A percentile compares a stretch with the other conserved stretches of the same genome.
phyloP scores from a whole-genome alignment of 768 basidiomycete species.

The Podaxis sp. region DNA sequence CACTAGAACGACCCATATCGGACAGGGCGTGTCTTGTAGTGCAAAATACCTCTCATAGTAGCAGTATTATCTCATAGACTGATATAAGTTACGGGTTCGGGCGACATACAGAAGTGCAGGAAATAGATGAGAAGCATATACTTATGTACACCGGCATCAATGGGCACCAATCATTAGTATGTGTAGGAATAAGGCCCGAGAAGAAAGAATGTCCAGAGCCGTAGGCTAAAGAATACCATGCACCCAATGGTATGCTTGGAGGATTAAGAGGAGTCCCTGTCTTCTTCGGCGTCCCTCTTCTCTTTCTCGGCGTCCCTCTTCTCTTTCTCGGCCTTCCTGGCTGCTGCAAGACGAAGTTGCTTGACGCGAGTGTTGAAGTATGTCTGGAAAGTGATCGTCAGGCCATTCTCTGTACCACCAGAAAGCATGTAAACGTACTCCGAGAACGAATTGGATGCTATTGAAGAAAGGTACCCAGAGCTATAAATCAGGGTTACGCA shows the following conservation, averaged over 20 bases:
- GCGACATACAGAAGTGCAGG: not conserved
- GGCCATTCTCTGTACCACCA: not conserved
- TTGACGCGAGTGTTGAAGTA: slow-evolving; percentile 76
- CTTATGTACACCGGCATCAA: no score
- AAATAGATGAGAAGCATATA: not conserved
- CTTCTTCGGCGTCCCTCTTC: slow-evolving; percentile 22
- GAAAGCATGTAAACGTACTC: slow-evolving; percentile 45
- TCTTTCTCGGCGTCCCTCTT: slow-evolving; percentile 36
- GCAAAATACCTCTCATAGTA: slow-evolving; percentile 23
- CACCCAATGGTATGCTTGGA: not conserved
- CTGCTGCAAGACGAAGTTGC: slow-evolving; percentile 53
- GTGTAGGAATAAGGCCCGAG: no score
- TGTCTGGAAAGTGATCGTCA: slow-evolving; percentile 42
- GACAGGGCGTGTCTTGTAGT: slow-evolving; percentile 33
- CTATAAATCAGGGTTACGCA: slow-evolving; percentile 32
- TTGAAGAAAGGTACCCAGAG: slow-evolving; percentile 92
- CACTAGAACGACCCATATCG: slow-evolving; percentile 30
- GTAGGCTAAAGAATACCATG: no score
- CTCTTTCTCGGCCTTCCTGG: slow-evolving; percentile 48
- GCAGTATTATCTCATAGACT: slow-evolving; percentile 14
- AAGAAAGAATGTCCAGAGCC: no score
- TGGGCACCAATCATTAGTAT: no score
- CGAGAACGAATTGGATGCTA: slow-evolving; percentile 69
- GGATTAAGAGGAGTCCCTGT: not conserved
- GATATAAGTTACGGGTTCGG: not conserved